phyloP scores from a whole-genome alignment of 805 yeast genomes.

The Maudiozyma bulderi region DNA sequence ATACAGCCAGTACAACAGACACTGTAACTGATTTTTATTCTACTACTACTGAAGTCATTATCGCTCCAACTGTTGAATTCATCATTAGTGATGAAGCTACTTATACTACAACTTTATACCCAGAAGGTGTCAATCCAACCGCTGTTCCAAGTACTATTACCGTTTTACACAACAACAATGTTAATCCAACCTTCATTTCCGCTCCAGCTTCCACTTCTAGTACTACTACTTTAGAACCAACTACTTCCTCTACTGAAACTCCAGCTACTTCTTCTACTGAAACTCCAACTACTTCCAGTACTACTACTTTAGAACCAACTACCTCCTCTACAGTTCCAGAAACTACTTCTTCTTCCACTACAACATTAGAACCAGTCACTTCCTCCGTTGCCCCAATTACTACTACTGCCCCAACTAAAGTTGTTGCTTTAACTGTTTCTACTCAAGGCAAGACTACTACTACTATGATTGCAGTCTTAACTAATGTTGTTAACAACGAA shows the following conservation, averaged over 20 bases:
- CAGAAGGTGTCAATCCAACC: constrained; percentile 28
- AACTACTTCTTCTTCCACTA: constrained; percentile 4
- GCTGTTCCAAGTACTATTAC: constrained; percentile 30
- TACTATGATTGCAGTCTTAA: not conserved
- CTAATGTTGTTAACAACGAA: not conserved
- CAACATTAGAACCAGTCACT: constrained; percentile 7
- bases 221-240: constrained; percentile 1
- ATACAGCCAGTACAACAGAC: constrained; percentile 44
- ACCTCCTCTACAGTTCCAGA: constrained; percentile 14
- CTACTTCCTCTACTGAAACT: constrained; percentile 18
- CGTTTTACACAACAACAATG: constrained; percentile 7
- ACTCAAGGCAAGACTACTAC: constrained; percentile 3
- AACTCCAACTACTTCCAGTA: constrained; percentile 17
- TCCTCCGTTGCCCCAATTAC: constrained; percentile 4
- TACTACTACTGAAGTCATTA: constrained; percentile 30
- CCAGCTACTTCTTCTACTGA: constrained; percentile 22
- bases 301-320: constrained; percentile 17
- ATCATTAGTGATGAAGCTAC: constrained; percentile 31
- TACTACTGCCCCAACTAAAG: constrained; percentile 9
- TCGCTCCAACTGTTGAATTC: constrained; percentile 35
- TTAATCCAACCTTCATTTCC: constrained; percentile 1
- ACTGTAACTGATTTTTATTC: constrained; percentile 36
- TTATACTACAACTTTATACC: constrained; percentile 30
- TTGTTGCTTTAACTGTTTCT: constrained; percentile 6
- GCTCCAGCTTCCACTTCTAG: constrained; percentile 1